Percentiles rank a stretch among this genome's conserved stretches.
These are phyloP conservation scores for Dryas alaskensis DNA, from an alignment of 306 rosid genomes.

Conservation along the genomic window DNA sequence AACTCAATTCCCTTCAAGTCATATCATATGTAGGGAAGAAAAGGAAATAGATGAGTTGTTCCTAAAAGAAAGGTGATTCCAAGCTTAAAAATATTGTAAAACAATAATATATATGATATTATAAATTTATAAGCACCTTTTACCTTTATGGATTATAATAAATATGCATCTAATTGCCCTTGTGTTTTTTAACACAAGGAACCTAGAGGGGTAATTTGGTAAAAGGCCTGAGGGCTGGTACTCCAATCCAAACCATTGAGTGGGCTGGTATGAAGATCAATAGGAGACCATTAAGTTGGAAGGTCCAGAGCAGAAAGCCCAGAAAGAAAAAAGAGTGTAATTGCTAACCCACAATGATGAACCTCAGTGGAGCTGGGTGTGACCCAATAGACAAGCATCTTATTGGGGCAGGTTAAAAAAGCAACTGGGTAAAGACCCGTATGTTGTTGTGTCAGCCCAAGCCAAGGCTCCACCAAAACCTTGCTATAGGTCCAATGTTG, in stretches of 20 bases:
- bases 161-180: too few relatives aligned
- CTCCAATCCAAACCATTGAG: too few relatives aligned
- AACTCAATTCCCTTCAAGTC: conserved; percentile 26
- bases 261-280: too few relatives aligned
- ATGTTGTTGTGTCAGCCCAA: background rate
- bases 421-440: background rate
- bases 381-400: background rate
- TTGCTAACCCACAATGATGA: background rate
- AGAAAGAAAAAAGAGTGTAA: background rate
- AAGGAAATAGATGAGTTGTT: conserved; percentile 25
- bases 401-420: too few relatives aligned
- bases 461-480: background rate
- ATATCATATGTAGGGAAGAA: conserved; percentile 1
- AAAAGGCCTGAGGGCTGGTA: too few relatives aligned
- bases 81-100: background rate
- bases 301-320: background rate
- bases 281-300: too few relatives aligned
- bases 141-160: too few relatives aligned
- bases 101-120: too few relatives aligned
- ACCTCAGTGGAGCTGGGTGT: too few relatives aligned
- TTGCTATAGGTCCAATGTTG: background rate
- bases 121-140: too few relatives aligned
- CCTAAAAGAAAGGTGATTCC: conserved; percentile 19
- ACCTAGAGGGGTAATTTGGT: too few relatives aligned
- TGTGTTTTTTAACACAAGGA: too few relatives aligned